phyloP scores from a whole-genome alignment of 2,329 filamentous ascomycete species.

The Monosporascus sp. region DNA sequence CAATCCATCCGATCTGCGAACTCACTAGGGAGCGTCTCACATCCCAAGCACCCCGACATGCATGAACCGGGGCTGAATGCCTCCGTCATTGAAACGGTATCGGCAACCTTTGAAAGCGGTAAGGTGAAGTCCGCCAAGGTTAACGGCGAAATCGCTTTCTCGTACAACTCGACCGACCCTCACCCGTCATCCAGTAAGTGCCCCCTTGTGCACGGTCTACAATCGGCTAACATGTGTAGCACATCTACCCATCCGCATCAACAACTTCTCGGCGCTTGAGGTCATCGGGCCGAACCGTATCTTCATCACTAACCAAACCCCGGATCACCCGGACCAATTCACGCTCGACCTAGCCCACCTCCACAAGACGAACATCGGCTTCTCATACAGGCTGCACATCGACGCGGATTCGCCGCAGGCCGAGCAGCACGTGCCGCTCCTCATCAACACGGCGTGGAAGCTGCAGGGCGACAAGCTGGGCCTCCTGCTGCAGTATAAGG shows the following conservation, averaged over 20 bases:
- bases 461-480: constrained; percentile 80
- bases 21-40: constrained; percentile 64
- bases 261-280: constrained; percentile 83
- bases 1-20: constrained; percentile 87
- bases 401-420: constrained; percentile 45
- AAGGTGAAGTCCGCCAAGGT: constrained; percentile 66
- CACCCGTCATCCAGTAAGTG: constrained; percentile 44
- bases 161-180: constrained; percentile 59
- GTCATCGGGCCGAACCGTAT: constrained; percentile 91
- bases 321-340: constrained; percentile 73
- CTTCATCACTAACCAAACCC: constrained; percentile 67
- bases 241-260: constrained; percentile 69
- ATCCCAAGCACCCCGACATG: constrained; percentile 78
- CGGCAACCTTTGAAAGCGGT: constrained; percentile 73
- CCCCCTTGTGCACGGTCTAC: constrained; percentile 10
- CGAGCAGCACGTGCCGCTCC: constrained; percentile 60
- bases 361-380: constrained; percentile 70
- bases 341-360: constrained; percentile 68
- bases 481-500: constrained; percentile 75
- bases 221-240: constrained; percentile 30
- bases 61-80: constrained; percentile 74
- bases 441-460: constrained; percentile 75
- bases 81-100: constrained; percentile 90
- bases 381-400: constrained; percentile 85
- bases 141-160: constrained; percentile 82